Base-by-base conservation (phyloP, 352 stramenopile species). In the Phytophthora melonis region DNA sequence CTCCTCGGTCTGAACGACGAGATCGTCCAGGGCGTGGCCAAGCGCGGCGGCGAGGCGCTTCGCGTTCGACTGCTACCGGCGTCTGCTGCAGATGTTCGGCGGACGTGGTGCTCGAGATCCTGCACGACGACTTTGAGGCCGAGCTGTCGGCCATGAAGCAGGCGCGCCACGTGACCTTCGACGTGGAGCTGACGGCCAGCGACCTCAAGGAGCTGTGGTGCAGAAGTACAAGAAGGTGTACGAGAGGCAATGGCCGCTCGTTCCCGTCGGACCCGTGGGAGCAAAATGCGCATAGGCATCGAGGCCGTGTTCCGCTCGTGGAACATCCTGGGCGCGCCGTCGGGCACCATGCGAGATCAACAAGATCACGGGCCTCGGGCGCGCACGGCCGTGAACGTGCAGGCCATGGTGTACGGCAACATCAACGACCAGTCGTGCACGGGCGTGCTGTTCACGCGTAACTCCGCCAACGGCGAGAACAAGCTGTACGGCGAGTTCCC, bases 201-300 rank as follows among this genome's bases (percentile, higher is more conserved):
- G 69, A 76, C 58, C 69, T 72, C 19, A 60, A 76, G 63, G 58
- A 72, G 58, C 50, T 76, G n/a, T n/a, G 57, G 63, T 76, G 57
- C 43, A 76, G 41, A 76, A 72, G 52, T 72, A 72, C 69, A 72
- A 68, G 43, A 59, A 68, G 39, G 69, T 72, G 36, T 76, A 76
- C 64, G 63, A 72, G 63, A 66, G 47, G 50, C 63, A 76, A 76
- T 52, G 58, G 25, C 41, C 49, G 72, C 52, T 65, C 57, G 57
- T 76, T 76, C 57, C 69, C 69, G 57, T 66, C 57, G 10, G 69
- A 76, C 58, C 69, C 63, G 18, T 75, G 68, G 68, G 68, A 75
- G 57, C 68, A 72, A 72, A 57, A 72, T 75, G 68, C 62, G 62
- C 39, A 75, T 75, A 63, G 68, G 68, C 49, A 75, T 75, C 21